Evolutionary conservation across 257 asterid species (phyloP).

Genomic region (Nicotiana knightiana): DNA sequence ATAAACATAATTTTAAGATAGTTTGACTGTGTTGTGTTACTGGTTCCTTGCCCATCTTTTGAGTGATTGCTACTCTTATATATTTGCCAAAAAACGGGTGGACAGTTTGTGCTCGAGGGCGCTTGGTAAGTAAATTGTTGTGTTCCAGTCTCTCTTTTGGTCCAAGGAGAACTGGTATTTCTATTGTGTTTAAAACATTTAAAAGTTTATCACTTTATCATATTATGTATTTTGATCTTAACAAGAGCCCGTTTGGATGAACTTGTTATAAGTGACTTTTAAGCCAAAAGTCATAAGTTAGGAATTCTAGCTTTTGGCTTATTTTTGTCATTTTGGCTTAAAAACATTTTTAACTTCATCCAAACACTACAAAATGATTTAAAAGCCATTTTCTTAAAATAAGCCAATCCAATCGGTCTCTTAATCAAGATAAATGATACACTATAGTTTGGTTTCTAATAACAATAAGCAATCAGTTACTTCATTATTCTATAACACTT

Average conservation of each 20-base stretch:
- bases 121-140: not conserved
- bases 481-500: not conserved
- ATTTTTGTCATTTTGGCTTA: no score
- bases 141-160: not conserved
- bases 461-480: not conserved
- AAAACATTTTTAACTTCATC: no score
- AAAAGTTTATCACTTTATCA: not conserved
- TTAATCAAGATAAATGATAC: not conserved
- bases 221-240: not conserved
- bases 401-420: not conserved
- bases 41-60: not conserved
- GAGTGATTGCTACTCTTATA: not conserved
- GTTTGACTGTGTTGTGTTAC: not conserved
- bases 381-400: no score
- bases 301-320: no score
- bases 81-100: not conserved
- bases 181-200: not conserved
- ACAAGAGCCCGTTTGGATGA: not conserved
- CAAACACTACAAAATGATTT: no score
- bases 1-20: conserved; percentile 15
- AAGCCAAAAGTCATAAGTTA: no score
- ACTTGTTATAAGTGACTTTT: no score
- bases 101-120: not conserved
- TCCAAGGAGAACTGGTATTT: not conserved
- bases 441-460: not conserved